These are phyloP conservation scores for Erythrophleum ivorense DNA, from an alignment of 331 rosid genomes.

Conservation along the genomic window DNA sequence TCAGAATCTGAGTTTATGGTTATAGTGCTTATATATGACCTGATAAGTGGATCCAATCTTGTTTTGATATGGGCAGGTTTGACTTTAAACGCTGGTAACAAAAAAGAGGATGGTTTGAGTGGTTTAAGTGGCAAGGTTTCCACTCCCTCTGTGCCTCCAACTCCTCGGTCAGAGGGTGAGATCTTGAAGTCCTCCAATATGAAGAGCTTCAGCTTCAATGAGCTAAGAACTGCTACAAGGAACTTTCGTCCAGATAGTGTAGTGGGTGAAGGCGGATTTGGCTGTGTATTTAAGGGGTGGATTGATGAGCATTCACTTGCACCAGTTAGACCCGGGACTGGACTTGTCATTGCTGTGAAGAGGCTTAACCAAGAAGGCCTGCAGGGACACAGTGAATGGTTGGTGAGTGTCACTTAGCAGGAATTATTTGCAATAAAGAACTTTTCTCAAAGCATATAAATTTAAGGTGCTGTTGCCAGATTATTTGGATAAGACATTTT, in stretches of 20 bases:
- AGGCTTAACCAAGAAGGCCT: constrained; percentile 80
- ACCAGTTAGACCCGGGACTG: constrained; percentile 81
- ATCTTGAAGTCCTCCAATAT: constrained; percentile 69
- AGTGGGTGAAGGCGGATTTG: constrained; percentile 94
- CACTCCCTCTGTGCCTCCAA: constrained; percentile 54
- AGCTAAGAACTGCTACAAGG: constrained; percentile 83
- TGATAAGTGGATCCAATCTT: constrained; percentile 23
- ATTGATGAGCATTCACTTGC: constrained; percentile 69
- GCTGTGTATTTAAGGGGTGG: constrained; percentile 90
- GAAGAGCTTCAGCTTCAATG: constrained; percentile 66
- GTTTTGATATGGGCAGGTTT: constrained; percentile 43
- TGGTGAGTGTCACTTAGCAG: constrained; percentile 64
- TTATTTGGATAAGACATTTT: neutral
- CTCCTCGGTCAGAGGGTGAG: constrained; percentile 77
- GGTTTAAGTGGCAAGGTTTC: constrained; percentile 53
- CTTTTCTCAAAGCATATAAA: neutral
- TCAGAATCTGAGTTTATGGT: neutral
- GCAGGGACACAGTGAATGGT: constrained; percentile 93
- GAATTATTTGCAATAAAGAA: neutral
- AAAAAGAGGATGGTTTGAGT: constrained; percentile 42
- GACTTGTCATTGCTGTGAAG: constrained; percentile 83
- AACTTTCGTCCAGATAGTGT: constrained; percentile 92
- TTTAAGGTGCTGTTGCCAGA: constrained; percentile 3
- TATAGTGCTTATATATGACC: constrained; percentile 1
- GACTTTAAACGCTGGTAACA: constrained; percentile 49